Base-by-base conservation (phyloP, 176 grass and related monocot genomes). In the Poa pratensis region DNA sequence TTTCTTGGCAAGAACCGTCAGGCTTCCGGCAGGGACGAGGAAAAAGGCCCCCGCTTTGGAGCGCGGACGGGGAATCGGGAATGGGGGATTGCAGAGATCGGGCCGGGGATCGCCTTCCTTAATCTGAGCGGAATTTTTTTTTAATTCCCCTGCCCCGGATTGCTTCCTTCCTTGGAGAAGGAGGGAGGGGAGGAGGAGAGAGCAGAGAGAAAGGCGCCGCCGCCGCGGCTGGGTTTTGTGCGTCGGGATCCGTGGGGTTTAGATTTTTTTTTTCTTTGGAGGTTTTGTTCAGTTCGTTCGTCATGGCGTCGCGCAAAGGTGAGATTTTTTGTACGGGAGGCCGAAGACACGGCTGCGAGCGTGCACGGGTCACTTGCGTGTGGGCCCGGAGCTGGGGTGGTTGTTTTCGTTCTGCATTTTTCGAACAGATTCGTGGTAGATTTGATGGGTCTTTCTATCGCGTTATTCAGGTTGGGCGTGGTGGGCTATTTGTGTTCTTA, bases 111-210 rank as follows among this genome's bases (percentile, higher is more conserved):
- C 28, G 62, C 57, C 51, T 80, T 78, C 81, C 76, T 73, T 71
- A 50, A 74, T 28, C 48, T 83, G 22, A 9, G 42, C 48, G 51
- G 20, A 71, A 15, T 78, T 78, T 42, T 14, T 42, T 14, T 30
- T 5, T 74, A 51, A 74, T 51, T 30, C 54, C 5, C 16, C 49
- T 16, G 15, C 1, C 49, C 42, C 7, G 6, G 48, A 23, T 52
- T 81, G 51, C 40, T 79, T 74, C 3, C 68, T 81, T 74, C 13
- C 76, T 81, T 89, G 70, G 27, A 24, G 87, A 48, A 17, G 82
- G 16, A 50, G 43, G 23, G 24, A n/a, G 30, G 26, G 20, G 11
- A 16, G 10, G 69, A 26, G 37, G 63, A 6, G 49, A 51, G 49
- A 51, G 49, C 49, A 54, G 51, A 22, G 70, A 28, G 61, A n/a